A percentile compares a stretch with the other conserved stretches of the same genome.
Evolutionary conservation across 2,329 filamentous ascomycete species (phyloP).

Genomic region (Parastagonospora avenae): DNA sequence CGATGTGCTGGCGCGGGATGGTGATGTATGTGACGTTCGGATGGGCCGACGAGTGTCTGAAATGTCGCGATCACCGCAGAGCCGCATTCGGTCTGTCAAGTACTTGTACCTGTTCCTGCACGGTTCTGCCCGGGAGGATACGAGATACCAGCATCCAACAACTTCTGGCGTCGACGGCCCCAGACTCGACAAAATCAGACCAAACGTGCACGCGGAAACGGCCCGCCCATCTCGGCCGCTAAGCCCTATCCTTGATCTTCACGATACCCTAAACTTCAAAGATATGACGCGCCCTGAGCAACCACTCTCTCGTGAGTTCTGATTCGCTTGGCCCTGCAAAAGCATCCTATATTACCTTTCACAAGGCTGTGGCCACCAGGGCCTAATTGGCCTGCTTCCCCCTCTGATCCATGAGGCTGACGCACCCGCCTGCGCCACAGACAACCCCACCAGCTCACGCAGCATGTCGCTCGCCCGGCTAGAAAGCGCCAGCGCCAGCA

Average conservation of each 20-base stretch:
- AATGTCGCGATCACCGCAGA: constrained; percentile 13
- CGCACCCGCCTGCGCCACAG: constrained; percentile 16
- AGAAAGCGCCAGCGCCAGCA: constrained; percentile 11
- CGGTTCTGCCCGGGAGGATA: neutral
- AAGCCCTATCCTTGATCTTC: constrained; percentile 16
- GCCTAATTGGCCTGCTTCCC: neutral
- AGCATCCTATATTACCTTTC: neutral
- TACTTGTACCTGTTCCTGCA: constrained; percentile 1
- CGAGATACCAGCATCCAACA: neutral
- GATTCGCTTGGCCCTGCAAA: constrained; percentile 10
- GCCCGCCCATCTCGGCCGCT: constrained; percentile 10
- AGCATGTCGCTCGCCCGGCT: constrained; percentile 28
- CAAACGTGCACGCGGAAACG: constrained; percentile 3
- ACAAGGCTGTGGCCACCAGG: constrained; percentile 10
- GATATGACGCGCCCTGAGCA: constrained; percentile 7
- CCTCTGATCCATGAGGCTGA: constrained; percentile 18
- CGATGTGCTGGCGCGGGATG: constrained; percentile 7
- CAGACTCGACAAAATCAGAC: neutral
- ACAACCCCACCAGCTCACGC: constrained; percentile 16
- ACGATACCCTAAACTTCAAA: constrained; percentile 1
- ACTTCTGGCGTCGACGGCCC: neutral
- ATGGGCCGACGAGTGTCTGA: neutral
- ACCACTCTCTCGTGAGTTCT: constrained; percentile 17
- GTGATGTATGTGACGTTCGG: neutral
- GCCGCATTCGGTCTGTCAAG: constrained; percentile 6